Percentiles rank a stretch among this genome's conserved stretches.
Conservation (phyloP, 306 rosid genomes). For the Hippophae gyantsensis region DNA sequence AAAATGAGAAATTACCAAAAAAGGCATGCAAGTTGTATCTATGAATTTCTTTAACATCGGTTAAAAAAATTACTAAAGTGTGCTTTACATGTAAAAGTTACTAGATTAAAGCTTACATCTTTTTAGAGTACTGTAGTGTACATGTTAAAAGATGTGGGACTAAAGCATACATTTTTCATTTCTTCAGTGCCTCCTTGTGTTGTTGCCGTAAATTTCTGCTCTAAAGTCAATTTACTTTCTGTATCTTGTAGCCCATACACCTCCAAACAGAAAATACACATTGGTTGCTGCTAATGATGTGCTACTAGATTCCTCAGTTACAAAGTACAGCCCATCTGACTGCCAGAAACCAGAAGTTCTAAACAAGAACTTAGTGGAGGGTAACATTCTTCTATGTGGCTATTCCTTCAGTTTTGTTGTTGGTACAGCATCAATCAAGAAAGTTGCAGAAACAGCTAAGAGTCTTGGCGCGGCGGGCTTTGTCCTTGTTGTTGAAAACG, state of each 20-base stretch:
- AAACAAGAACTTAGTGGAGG: constrained; percentile 80
- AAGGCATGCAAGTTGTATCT: too few species aligned
- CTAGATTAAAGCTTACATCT: too few species aligned
- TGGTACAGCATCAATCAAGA: constrained; percentile 81
- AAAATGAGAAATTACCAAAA: too few species aligned
- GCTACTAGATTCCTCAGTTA: constrained; percentile 78
- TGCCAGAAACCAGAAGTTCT: constrained; percentile 92
- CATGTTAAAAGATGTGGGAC: too few species aligned
- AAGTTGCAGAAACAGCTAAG: constrained; percentile 85
- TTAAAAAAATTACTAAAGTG: too few species aligned
- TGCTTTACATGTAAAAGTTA: too few species aligned
- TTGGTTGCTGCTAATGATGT: constrained; percentile 94
- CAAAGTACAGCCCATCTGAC: constrained; percentile 78
- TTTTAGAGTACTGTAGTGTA: too few species aligned
- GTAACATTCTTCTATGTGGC: constrained; percentile 95
- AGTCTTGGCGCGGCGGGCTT: constrained; percentile 95
- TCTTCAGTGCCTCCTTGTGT: too few species aligned
- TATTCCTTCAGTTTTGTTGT: constrained; percentile 88
- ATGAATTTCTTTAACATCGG: too few species aligned
- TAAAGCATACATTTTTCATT: too few species aligned
- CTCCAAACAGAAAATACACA: constrained; percentile 56
- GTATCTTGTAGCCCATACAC: constrained; percentile 64
- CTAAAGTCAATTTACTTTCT: constrained; percentile 20
- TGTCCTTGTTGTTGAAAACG: constrained; percentile 90
- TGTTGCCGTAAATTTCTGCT: not conserved